Evolutionary conservation across 495 filamentous ascomycete genomes (phyloP).

Genomic region (Penicillium argentinense): DNA sequence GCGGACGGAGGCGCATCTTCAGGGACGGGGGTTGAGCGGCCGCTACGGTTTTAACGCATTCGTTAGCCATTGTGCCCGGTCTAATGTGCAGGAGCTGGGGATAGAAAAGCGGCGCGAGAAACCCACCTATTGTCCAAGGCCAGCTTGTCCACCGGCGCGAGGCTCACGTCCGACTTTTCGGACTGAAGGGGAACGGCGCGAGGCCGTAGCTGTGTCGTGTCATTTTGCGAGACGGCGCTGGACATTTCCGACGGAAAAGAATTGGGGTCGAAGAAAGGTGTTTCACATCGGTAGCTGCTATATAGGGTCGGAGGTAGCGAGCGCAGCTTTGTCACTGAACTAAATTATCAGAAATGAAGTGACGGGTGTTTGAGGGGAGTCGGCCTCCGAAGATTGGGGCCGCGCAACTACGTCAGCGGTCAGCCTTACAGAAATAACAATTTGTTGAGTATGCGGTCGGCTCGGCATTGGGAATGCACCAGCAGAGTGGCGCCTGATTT

Average conservation of each 20-base stretch:
- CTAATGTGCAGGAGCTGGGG: too few species aligned
- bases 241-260: constrained; percentile 32
- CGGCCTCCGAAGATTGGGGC: constrained; percentile 10
- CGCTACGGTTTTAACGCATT: constrained; percentile 50
- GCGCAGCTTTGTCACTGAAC: not conserved
- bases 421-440: constrained; percentile 10
- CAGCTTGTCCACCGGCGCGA: constrained; percentile 27
- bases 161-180: constrained; percentile 25
- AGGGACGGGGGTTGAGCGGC: constrained; percentile 84
- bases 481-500: not conserved
- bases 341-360: too few species aligned
- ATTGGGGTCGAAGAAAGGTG: constrained; percentile 5
- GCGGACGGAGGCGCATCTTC: constrained; percentile 89
- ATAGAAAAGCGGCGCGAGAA: too few species aligned
- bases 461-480: not conserved
- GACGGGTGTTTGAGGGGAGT: constrained; percentile 4
- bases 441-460: not conserved
- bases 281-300: constrained; percentile 25
- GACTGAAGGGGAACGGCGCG: constrained; percentile 28
- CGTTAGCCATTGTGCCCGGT: constrained; percentile 5
- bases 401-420: constrained; percentile 20
- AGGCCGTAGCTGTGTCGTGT: constrained; percentile 29
- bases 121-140: constrained; percentile 33
- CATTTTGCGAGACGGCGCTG: constrained; percentile 33
- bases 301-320: not conserved